Conservation (phyloP, 139 green algal species). For the Edaphochlamys debaryana region DNA sequence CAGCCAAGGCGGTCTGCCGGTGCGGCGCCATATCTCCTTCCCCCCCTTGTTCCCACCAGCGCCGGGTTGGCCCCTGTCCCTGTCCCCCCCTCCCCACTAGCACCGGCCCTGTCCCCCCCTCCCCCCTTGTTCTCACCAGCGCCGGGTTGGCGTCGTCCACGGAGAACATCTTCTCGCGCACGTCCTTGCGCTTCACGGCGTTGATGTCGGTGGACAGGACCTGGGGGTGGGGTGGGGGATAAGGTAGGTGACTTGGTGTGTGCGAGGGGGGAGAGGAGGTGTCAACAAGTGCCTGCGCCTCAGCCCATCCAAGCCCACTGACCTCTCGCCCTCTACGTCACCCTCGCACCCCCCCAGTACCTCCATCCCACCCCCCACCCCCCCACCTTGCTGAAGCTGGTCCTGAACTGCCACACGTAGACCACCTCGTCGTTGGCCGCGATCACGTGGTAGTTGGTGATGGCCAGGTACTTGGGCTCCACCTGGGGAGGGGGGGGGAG, state of each 20-base stretch:
- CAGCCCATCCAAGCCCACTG: too few species aligned
- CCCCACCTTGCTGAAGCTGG: constrained; percentile 55
- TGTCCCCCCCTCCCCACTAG: too few species aligned
- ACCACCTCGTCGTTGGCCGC: constrained; percentile 68
- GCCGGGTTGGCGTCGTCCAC: constrained; percentile 63
- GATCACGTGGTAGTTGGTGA: constrained; percentile 68
- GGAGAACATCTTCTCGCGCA: constrained; percentile 72
- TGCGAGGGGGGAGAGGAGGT: neutral
- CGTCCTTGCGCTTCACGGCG: constrained; percentile 60
- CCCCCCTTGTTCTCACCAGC: too few species aligned
- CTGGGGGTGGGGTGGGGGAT: constrained; percentile 15
- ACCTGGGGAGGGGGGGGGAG: constrained; percentile 25
- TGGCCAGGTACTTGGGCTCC: constrained; percentile 64
- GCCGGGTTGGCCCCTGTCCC: constrained; percentile 34
- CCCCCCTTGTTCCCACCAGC: too few species aligned
- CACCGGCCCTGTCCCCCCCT: too few species aligned
- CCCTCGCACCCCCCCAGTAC: neutral
- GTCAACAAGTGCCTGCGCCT: too few species aligned
- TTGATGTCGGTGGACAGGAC: constrained; percentile 61
- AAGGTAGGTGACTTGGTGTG: too few species aligned
- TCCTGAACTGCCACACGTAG: constrained; percentile 82
- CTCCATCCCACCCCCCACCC: neutral
- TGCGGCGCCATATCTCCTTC: too few species aligned
- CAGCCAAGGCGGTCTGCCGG: too few species aligned
- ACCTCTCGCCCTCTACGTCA: too few species aligned